A percentile compares a stretch with the other conserved stretches of the same genome.
These are phyloP conservation scores for Neurospora sp. DNA, from an alignment of 495 filamentous ascomycete genomes.

Conservation along the genomic window DNA sequence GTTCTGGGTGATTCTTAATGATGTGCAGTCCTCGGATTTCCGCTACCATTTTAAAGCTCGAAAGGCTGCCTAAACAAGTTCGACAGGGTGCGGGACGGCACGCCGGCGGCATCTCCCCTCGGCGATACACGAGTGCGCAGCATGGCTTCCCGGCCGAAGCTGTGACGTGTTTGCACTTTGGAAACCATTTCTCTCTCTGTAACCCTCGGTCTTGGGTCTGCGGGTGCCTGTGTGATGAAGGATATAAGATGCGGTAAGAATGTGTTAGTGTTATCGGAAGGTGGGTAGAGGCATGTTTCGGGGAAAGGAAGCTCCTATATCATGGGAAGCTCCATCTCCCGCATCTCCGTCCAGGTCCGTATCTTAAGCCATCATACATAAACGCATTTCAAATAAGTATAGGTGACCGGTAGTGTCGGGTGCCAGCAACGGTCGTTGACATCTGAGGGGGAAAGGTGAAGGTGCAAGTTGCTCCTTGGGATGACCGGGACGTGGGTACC, in stretches of 20 bases:
- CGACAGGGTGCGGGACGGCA: background rate
- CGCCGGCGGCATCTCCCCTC: background rate
- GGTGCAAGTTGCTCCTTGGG: background rate
- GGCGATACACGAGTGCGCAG: background rate
- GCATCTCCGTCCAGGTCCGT: too few relatives aligned
- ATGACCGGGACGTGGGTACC: background rate
- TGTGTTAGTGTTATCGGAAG: background rate
- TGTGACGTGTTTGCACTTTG: background rate
- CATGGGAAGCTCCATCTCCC: background rate
- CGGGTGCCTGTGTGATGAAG: background rate
- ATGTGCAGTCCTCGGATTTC: background rate
- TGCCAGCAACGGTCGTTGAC: background rate
- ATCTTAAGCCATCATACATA: too few relatives aligned
- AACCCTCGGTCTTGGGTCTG: background rate
- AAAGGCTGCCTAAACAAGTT: background rate
- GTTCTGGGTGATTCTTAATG: background rate
- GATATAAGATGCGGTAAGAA: background rate
- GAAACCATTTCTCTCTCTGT: background rate
- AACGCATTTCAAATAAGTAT: background rate
- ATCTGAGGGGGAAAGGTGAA: background rate
- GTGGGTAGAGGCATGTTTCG: background rate
- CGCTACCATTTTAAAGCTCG: background rate
- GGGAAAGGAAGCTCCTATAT: background rate
- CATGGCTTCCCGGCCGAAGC: background rate
- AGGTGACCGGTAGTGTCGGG: background rate